These are phyloP conservation scores for Gliomastix tumulicola DNA, from an alignment of 2,329 filamentous ascomycete genomes.

Conservation along the genomic window DNA sequence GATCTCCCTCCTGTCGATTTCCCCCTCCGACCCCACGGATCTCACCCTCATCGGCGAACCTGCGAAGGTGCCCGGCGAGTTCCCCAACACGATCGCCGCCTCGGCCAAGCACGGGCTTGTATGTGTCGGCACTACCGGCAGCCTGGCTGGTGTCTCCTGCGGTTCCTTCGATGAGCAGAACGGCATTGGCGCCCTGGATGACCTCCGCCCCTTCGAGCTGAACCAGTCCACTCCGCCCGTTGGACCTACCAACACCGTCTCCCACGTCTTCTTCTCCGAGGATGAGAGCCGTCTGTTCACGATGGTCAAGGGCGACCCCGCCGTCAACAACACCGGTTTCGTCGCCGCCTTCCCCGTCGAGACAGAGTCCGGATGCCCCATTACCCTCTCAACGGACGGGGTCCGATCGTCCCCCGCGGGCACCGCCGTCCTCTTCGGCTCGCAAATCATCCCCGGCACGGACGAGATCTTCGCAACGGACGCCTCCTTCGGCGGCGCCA, in stretches of 20 bases:
- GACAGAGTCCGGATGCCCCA: no score
- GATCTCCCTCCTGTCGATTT: constrained; percentile 25
- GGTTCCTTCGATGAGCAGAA: constrained; percentile 19
- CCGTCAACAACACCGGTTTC: constrained; percentile 48
- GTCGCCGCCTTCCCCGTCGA: constrained; percentile 43
- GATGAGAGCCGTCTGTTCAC: constrained; percentile 45
- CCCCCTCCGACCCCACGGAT: constrained; percentile 29
- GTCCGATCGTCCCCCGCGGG: constrained; percentile 36
- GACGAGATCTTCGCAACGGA: constrained; percentile 47
- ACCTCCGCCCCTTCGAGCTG: constrained; percentile 38
- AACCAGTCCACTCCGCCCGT: constrained; percentile 50
- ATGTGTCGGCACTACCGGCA: constrained; percentile 38
- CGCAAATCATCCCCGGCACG: constrained; percentile 33
- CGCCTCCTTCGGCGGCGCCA: constrained; percentile 47
- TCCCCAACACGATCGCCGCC: constrained; percentile 43
- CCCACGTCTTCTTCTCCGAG: constrained; percentile 51
- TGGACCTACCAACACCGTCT: constrained; percentile 52
- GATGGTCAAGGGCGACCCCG: constrained; percentile 54
- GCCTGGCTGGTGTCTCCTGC: constrained; percentile 36
- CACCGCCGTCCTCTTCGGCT: constrained; percentile 53
- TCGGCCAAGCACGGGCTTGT: constrained; percentile 32
- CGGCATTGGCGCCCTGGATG: constrained; percentile 37
- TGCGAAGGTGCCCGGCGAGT: constrained; percentile 37
- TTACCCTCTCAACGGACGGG: constrained; percentile 56
- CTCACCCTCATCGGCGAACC: constrained; percentile 36